Evolutionary conservation across 257 asterid species (phyloP), one percentile per base, ranked within the genome.

Genomic region (Solanum verrucosum): DNA sequence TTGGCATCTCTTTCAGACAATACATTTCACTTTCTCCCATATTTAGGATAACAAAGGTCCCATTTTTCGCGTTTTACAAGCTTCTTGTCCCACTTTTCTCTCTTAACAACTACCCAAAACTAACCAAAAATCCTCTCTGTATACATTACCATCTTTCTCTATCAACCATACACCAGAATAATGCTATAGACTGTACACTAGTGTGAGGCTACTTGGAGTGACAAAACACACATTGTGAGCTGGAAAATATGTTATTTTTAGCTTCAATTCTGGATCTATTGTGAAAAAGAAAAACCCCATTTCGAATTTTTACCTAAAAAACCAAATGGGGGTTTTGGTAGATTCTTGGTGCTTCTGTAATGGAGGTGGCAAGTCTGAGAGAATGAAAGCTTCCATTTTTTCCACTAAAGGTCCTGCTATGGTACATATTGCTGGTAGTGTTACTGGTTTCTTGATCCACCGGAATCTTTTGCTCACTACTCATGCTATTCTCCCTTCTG

Each of bases 321-420:
- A 27, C 18, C 2, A 27, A 42, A 97, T 95, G 98, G 93, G 97
- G 95, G 90, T 92, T 87, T 92, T 94, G 91, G 91, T 93, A 81
- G 98, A 97, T 63, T 93, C 98, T 1, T 96, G 96, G 98, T 97
- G 98, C 86, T 96, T 97, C 91, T 97, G 99, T 89, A 97, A 92
- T 86, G 99, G 99, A 38, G 98, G 98, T 87, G 99, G 98, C 33
- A 97, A 95, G 94, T 93, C 98, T 88, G 98, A 96, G 95, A 93
- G 96, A 88, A 92, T 92, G 93, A 97, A 96, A 87, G 96, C 94
- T 23, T 90, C 93, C 71, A 96, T 97, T 87, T 96, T 92, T 90
- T 91, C 98, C 87, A 93, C 98, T 14, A 96, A 95, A 86, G 92
- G 94, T 88, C 93, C 94, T 73, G 95, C 98, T 2, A 94, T 97